Conservation (phyloP, 768 basidiomycete species). For the Mycena chlorophos region DNA sequence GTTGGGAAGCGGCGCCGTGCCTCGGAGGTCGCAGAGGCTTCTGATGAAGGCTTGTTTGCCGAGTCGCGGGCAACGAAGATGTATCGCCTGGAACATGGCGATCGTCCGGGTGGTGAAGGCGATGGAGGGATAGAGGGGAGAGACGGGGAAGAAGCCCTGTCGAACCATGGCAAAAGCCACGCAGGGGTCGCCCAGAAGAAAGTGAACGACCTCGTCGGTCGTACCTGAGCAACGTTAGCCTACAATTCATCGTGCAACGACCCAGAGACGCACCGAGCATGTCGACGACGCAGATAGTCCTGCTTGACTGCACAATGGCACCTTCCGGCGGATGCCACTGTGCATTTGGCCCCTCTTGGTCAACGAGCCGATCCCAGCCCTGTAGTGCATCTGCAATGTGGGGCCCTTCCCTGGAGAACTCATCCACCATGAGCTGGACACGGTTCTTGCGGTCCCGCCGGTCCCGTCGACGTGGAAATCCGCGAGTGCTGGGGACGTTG, state of each 20-base stretch:
- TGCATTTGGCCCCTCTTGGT: too few relatives aligned
- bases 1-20: not conserved
- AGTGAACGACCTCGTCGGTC: not conserved
- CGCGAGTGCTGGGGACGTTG: too few relatives aligned
- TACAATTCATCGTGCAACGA: not conserved
- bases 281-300: not conserved
- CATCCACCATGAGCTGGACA: too few relatives aligned
- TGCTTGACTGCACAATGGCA: too few relatives aligned
- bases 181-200: not conserved
- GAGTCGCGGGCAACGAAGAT: conserved; percentile 16
- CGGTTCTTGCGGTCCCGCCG: too few relatives aligned
- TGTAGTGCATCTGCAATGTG: too few relatives aligned
- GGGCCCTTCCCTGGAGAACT: too few relatives aligned
- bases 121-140: conserved; percentile 10
- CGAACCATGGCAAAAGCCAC: conserved; percentile 10
- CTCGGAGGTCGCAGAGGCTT: conserved; percentile 22
- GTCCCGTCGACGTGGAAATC: too few relatives aligned
- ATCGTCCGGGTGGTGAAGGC: conserved; percentile 11
- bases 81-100: conserved; percentile 6
- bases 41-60: too few relatives aligned
- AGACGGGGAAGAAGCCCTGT: conserved; percentile 17
- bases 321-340: too few relatives aligned
- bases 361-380: too few relatives aligned
- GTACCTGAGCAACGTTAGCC: not conserved
- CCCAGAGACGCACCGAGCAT: not conserved